Evolutionary conservation across 768 basidiomycete genomes (phyloP).

Genomic region (Russula lepida): DNA sequence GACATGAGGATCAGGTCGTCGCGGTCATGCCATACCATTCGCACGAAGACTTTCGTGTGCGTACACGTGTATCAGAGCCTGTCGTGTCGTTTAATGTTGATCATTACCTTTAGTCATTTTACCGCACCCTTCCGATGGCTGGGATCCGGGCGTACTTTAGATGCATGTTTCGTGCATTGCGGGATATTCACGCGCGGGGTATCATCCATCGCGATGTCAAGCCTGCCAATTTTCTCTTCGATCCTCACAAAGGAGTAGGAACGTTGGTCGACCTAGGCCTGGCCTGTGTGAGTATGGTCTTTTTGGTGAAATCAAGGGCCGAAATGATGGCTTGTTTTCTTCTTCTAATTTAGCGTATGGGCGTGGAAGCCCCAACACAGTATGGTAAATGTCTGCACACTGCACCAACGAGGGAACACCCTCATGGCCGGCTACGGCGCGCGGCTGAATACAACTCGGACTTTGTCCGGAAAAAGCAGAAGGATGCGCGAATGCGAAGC

Average conservation of each 20-base stretch:
- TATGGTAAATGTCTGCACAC: constrained; percentile 74
- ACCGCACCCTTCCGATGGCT: constrained; percentile 57
- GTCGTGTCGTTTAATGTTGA: background rate
- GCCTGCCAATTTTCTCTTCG: constrained; percentile 94
- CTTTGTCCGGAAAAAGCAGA: constrained; percentile 48
- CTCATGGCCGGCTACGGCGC: constrained; percentile 56
- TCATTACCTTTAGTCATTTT: constrained; percentile 60
- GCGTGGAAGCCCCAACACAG: constrained; percentile 42
- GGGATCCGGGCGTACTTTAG: constrained; percentile 83
- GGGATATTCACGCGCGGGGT: constrained; percentile 76
- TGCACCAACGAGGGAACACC: constrained; percentile 44
- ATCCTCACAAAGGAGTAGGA: constrained; percentile 74
- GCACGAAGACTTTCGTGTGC: constrained; percentile 87
- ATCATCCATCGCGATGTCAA: constrained; percentile 98
- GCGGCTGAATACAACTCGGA: constrained; percentile 40
- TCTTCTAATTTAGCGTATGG: constrained; percentile 28
- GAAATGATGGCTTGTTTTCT: background rate
- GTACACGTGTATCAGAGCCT: constrained; percentile 26
- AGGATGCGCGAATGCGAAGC: constrained; percentile 49
- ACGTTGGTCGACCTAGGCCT: constrained; percentile 93
- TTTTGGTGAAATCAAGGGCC: background rate
- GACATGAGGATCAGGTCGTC: constrained; percentile 85
- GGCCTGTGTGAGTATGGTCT: constrained; percentile 64
- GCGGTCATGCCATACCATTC: constrained; percentile 89
- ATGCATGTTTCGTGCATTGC: constrained; percentile 82